Base-by-base conservation (phyloP, 257 asterid species). In the Nicotiana obtusifolia region DNA sequence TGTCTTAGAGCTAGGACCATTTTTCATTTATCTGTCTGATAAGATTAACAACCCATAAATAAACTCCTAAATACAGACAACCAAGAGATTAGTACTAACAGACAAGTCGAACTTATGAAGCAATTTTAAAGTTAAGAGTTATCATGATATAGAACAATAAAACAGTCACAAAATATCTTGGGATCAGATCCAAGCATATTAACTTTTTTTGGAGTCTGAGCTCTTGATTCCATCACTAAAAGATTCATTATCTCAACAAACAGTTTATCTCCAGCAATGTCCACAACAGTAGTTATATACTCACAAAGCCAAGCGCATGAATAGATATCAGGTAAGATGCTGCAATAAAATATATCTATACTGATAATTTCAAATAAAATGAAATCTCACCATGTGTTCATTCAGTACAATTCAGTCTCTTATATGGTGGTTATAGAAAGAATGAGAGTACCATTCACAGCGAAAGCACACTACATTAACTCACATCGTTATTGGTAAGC, bases 401-500 rank as follows among this genome's bases (percentile, higher is more conserved):
- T 73, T 47, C 61, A 73, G 78, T 24, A 73, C 24, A 49, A 75
- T 24, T 10, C 79, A 14, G 61, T 24, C 52, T 75, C 62, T 75
- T 24, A 61, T 47, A 49, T 75, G 62, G 0, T 20, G 52, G 26
- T 75, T 75, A 75, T 8, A 75, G 10, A 49, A 75, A 11, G 62
- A 26, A 22, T 49, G 41, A 75, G 26, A 24, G 30, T 47, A 49
- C 61, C 49, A 75, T 75, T 75, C 41, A 15, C 79, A 49, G 79
- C 15, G 24, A 73, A 7, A 47, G 80, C 5, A 20, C 35, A 76
- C 53, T 15, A 47, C 28, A 28, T 37, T 31, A 85, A 84, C 99
- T 87, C 89, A 96, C 98, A 96, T 82, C 68, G 93, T 88, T 83
- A 91, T 47, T 78, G 93, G 93, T 87, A 96, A 90, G 87, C 97